Conservation (phyloP, 164 flowering plant species). For the Paratinospora sagittata region DNA sequence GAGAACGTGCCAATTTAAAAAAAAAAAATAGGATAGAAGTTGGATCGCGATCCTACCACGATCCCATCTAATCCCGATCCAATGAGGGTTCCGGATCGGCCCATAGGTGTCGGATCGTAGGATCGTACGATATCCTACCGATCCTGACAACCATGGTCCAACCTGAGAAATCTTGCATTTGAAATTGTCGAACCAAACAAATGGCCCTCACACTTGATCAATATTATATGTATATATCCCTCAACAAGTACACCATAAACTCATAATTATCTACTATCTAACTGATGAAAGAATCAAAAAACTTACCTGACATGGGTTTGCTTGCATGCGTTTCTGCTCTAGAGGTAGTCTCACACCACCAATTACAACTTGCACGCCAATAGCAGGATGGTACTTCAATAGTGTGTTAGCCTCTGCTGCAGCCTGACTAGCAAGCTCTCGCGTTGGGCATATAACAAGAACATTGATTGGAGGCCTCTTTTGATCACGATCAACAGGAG, state of each 20-base stretch:
- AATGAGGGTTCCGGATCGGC: too few species aligned
- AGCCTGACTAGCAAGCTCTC: slow-evolving; percentile 96
- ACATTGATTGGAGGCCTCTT: slow-evolving; percentile 72
- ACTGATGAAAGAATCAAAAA: neutral
- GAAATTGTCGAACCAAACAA: neutral
- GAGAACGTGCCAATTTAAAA: too few species aligned
- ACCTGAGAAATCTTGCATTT: neutral
- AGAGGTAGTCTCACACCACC: slow-evolving; percentile 82
- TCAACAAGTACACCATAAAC: neutral
- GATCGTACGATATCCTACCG: too few species aligned
- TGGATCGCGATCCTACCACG: too few species aligned
- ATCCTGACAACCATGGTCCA: too few species aligned
- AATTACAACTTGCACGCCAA: slow-evolving; percentile 96
- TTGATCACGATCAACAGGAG: slow-evolving; percentile 57
- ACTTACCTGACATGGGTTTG: slow-evolving; percentile 91
- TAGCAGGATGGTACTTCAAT: slow-evolving; percentile 87
- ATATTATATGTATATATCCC: neutral
- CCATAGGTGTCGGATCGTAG: too few species aligned
- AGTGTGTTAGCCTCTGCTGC: slow-evolving; percentile 71
- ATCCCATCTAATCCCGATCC: too few species aligned
- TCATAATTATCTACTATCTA: neutral
- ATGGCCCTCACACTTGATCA: neutral
- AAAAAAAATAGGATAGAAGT: too few species aligned
- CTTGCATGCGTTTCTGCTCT: slow-evolving; percentile 88
- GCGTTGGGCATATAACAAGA: slow-evolving; percentile 92